These are phyloP conservation scores for Stromatinia cepivora DNA, from an alignment of 2,329 filamentous ascomycete genomes.

Conservation along the genomic window DNA sequence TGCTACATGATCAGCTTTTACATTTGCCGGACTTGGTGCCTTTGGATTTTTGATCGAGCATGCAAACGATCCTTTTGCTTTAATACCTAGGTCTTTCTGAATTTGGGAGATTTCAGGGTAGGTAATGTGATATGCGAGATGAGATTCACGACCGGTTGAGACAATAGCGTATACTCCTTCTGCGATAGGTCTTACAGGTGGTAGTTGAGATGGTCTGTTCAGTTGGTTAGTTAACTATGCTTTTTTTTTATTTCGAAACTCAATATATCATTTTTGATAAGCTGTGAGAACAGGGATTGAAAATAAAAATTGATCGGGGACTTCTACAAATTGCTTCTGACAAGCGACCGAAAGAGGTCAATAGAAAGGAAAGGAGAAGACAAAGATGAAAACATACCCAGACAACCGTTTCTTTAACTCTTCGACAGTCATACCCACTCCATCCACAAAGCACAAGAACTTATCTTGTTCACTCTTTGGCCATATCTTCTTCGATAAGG, in stretches of 20 bases:
- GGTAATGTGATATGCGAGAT: conserved; percentile 78
- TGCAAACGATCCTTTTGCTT: conserved; percentile 72
- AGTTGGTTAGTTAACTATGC: background rate
- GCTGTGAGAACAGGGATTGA: background rate
- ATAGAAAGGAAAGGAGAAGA: background rate
- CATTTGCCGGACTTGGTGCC: conserved; percentile 65
- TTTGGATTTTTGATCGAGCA: conserved; percentile 79
- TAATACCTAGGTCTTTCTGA: conserved; percentile 73
- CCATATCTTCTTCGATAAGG: conserved; percentile 81
- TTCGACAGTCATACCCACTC: conserved; percentile 62
- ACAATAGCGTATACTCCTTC: conserved; percentile 86
- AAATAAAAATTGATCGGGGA: background rate
- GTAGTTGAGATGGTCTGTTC: conserved; percentile 36
- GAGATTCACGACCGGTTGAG: conserved; percentile 67
- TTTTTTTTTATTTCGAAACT: background rate
- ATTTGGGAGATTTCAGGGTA: conserved; percentile 71
- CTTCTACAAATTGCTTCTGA: background rate
- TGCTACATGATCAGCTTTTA: conserved; percentile 56
- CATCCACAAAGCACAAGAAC: conserved; percentile 84
- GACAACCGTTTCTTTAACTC: conserved; percentile 71
- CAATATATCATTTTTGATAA: background rate
- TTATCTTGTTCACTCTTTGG: conserved; percentile 67
- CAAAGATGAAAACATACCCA: conserved; percentile 45
- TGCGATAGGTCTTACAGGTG: conserved; percentile 72
- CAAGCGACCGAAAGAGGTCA: background rate